Conservation (phyloP, 2,329 filamentous ascomycete genomes). For the Diaporthe citriasiana region DNA sequence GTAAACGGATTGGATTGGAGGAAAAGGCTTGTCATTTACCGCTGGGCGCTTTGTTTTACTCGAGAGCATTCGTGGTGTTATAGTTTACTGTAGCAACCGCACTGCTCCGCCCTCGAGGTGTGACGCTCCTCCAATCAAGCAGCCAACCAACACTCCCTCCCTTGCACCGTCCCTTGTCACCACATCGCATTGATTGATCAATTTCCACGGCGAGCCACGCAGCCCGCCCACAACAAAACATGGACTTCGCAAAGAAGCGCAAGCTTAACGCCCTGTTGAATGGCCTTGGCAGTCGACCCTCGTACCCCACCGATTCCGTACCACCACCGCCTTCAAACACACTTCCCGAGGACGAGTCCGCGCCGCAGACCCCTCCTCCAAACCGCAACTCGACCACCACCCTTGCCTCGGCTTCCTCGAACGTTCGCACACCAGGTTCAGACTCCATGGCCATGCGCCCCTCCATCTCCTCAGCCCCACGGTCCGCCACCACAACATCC, state of each 20-base stretch:
- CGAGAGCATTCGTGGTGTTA: background rate
- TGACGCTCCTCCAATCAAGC: conserved; percentile 8
- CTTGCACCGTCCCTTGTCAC: conserved; percentile 30
- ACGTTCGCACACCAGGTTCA: conserved; percentile 42
- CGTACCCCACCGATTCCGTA: conserved; percentile 44
- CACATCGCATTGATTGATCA: conserved; percentile 33
- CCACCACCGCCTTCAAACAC: conserved; percentile 52
- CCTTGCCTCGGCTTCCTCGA: conserved; percentile 41
- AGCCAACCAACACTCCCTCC: conserved; percentile 15
- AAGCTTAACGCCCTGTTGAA: conserved; percentile 86
- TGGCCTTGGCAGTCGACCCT: conserved; percentile 68
- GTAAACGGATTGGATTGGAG: background rate
- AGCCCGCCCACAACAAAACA: conserved; percentile 25
- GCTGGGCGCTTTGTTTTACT: conserved; percentile 6
- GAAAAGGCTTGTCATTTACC: background rate
- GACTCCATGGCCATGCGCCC: conserved; percentile 45
- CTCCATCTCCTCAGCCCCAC: conserved; percentile 43
- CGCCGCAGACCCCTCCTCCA: conserved; percentile 44
- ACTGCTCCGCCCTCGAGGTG: background rate
- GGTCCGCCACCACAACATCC: conserved; percentile 45
- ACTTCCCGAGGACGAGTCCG: conserved; percentile 53
- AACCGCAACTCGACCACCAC: conserved; percentile 38
- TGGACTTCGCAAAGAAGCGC: conserved; percentile 71
- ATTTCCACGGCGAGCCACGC: conserved; percentile 9
- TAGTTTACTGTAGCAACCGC: conserved; percentile 22